phyloP scores from a whole-genome alignment of 2,329 filamentous ascomycete genomes.

The Aspergillus sp. region DNA sequence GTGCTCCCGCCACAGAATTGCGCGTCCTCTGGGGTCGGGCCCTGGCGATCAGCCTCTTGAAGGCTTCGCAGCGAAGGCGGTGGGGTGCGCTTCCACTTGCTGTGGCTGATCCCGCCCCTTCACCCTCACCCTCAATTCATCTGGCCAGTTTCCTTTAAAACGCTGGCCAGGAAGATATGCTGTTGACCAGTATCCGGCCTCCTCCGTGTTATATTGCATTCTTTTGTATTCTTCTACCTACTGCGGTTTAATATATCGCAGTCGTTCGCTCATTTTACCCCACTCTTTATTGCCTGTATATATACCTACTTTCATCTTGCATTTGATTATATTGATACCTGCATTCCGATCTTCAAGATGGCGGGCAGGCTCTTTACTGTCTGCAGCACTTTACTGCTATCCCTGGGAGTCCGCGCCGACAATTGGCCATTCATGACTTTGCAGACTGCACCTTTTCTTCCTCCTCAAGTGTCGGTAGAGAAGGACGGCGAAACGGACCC shows the following conservation, averaged over 20 bases:
- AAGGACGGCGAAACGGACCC: constrained; percentile 31
- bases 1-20: background rate
- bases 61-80: background rate
- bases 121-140: background rate
- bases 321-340: background rate
- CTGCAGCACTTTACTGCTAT: constrained; percentile 18
- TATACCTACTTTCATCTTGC: background rate
- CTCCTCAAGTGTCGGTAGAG: constrained; percentile 32
- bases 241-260: background rate
- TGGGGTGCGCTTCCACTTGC: background rate
- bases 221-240: background rate
- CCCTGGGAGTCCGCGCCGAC: constrained; percentile 17
- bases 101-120: background rate
- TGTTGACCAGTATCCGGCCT: constrained; percentile 4
- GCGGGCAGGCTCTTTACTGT: constrained; percentile 11
- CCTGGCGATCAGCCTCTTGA: background rate
- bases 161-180: background rate
- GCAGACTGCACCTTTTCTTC: constrained; percentile 19
- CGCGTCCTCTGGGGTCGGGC: background rate
- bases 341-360: constrained; percentile 3
- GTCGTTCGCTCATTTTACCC: background rate
- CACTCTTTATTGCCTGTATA: background rate
- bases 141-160: background rate
- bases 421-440: constrained; percentile 20
- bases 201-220: background rate